Percentiles rank a stretch among this genome's conserved stretches.
These are phyloP conservation scores for Corinectria fuckeliana DNA, from an alignment of 2,329 filamentous ascomycete species.

Conservation along the genomic window DNA sequence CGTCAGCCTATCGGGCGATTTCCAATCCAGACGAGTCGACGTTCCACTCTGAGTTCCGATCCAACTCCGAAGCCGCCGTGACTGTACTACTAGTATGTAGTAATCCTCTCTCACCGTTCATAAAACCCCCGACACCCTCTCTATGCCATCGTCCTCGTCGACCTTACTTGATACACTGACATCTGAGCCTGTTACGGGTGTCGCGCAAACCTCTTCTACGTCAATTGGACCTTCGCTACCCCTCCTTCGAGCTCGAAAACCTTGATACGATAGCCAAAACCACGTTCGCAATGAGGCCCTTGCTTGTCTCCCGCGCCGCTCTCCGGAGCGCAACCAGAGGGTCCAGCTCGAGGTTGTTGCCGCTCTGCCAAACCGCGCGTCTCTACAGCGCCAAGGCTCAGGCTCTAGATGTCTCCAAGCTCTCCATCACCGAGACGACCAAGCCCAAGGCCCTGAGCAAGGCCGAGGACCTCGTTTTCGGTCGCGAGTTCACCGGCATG, in stretches of 20 bases:
- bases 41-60: constrained; percentile 34
- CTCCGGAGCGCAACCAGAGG: constrained; percentile 44
- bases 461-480: constrained; percentile 86
- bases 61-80: constrained; percentile 31
- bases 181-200: not conserved
- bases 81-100: too few species aligned
- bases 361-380: constrained; percentile 40
- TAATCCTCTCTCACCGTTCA: constrained; percentile 12
- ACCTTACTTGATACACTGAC: not conserved
- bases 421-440: constrained; percentile 75
- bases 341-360: constrained; percentile 47
- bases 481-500: constrained; percentile 85
- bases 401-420: constrained; percentile 76
- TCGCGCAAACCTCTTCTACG: not conserved
- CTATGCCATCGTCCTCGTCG: not conserved
- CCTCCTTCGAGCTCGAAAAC: not conserved
- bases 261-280: constrained; percentile 3
- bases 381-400: constrained; percentile 61
- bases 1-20: constrained; percentile 29
- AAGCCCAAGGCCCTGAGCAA: constrained; percentile 77
- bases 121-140: constrained; percentile 5
- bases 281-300: constrained; percentile 40
- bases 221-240: not conserved
- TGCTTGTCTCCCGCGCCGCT: constrained; percentile 41
- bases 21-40: constrained; percentile 22